Conservation (phyloP, 2,329 filamentous ascomycete species). For the Monosporascus cannonballus region DNA sequence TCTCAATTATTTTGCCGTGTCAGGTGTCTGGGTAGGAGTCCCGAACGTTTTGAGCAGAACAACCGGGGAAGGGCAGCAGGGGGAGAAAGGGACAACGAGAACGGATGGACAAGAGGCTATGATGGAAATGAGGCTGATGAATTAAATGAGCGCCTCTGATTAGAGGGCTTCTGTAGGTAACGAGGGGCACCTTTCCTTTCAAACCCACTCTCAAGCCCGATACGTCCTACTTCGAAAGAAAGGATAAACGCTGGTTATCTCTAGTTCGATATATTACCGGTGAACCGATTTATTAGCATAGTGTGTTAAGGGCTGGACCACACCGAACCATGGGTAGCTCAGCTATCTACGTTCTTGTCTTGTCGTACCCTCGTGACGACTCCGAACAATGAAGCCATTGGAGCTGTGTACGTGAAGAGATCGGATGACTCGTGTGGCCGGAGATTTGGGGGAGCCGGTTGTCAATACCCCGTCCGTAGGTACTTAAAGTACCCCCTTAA, state of each 20-base stretch:
- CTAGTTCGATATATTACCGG: background rate
- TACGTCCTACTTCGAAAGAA: slow-evolving; percentile 3
- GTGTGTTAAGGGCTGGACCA: no score
- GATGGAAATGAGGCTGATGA: background rate
- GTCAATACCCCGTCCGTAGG: no score
- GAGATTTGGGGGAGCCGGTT: no score
- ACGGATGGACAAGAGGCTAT: no score
- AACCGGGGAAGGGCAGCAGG: background rate
- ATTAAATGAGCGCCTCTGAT: background rate
- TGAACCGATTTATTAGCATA: background rate
- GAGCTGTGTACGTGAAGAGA: no score
- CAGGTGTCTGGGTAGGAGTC: slow-evolving; percentile 1
- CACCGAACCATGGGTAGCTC: no score
- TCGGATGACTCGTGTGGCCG: no score
- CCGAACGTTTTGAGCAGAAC: slow-evolving; percentile 6
- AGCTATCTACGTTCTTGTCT: no score
- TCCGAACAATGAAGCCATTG: no score
- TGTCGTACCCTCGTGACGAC: no score
- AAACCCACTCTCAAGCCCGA: no score
- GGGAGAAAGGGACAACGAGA: background rate
- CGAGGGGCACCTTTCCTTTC: slow-evolving; percentile 2
- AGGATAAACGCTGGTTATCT: slow-evolving; percentile 7
- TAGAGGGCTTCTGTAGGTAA: background rate
- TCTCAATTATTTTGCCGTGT: background rate
- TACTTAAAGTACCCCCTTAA: no score